A percentile compares a stretch with the other conserved stretches of the same genome.
Conservation (phyloP, 2,329 filamentous ascomycete genomes). For the Didymella exigua region DNA sequence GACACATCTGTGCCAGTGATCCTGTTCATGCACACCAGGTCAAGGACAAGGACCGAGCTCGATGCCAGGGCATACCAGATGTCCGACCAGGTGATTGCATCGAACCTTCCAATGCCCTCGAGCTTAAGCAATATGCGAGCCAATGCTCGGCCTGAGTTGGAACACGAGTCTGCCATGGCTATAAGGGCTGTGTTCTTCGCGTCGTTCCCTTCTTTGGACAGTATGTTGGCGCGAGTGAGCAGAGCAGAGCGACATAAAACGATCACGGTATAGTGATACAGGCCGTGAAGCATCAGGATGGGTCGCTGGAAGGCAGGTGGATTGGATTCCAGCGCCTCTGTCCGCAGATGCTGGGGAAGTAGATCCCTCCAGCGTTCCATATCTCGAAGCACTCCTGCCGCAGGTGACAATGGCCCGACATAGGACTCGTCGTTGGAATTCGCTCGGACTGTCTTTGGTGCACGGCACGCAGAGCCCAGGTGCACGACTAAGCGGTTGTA, state of each 20-base stretch:
- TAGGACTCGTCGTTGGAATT: constrained; percentile 46
- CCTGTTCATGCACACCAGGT: constrained; percentile 42
- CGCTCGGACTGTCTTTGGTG: constrained; percentile 41
- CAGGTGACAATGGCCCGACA: constrained; percentile 47
- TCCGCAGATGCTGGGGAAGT: constrained; percentile 47
- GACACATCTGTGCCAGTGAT: constrained; percentile 24
- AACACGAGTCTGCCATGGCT: constrained; percentile 47
- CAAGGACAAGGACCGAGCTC: constrained; percentile 47
- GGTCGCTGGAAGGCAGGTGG: constrained; percentile 46
- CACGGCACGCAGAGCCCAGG: constrained; percentile 48
- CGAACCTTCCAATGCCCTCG: constrained; percentile 47
- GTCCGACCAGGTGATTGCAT: constrained; percentile 51
- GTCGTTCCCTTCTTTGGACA: constrained; percentile 36
- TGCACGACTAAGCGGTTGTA: constrained; percentile 47
- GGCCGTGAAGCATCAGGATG: constrained; percentile 48
- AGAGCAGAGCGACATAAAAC: constrained; percentile 49
- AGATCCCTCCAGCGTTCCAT: constrained; percentile 48
- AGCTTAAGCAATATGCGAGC: constrained; percentile 46
- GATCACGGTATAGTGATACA: constrained; percentile 50
- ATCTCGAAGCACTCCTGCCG: constrained; percentile 47
- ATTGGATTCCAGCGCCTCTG: constrained; percentile 41
- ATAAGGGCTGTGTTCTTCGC: constrained; percentile 35
- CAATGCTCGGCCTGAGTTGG: constrained; percentile 45
- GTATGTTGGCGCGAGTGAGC: constrained; percentile 44
- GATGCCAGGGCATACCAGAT: constrained; percentile 50